Evolutionary conservation across 1,139 yeast genomes (phyloP).

Genomic region (Yamadazyma taylorii): DNA sequence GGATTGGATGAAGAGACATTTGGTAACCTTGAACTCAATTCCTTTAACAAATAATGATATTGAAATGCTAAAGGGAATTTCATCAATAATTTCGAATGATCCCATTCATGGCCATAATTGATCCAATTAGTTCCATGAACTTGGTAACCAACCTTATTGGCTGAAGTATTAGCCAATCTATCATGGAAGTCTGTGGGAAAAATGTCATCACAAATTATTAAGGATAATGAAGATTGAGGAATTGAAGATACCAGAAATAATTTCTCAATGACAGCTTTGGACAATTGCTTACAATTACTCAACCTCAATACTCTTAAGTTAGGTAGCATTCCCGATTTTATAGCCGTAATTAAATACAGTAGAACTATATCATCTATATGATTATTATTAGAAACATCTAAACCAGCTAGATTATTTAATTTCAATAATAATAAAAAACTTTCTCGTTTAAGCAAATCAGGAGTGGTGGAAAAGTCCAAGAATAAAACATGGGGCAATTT

Average conservation of each 20-base stretch:
- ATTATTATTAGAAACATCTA: slow-evolving; percentile 31
- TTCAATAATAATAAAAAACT: slow-evolving; percentile 31
- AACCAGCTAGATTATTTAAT: slow-evolving; percentile 29
- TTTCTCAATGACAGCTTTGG: slow-evolving; percentile 20
- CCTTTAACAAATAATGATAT: slow-evolving; percentile 19
- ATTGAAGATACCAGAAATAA: slow-evolving; percentile 17
- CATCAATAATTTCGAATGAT: slow-evolving; percentile 14
- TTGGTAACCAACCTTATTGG: background rate
- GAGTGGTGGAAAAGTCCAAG: slow-evolving; percentile 14
- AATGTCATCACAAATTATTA: slow-evolving; percentile 19
- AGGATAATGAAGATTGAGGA: slow-evolving; percentile 19
- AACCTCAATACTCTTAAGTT: slow-evolving; percentile 26
- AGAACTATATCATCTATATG: slow-evolving; percentile 34
- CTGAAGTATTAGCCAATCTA: slow-evolving; percentile 16
- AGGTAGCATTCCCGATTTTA: slow-evolving; percentile 25
- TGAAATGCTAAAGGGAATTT: slow-evolving; percentile 31
- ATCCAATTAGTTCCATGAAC: slow-evolving; percentile 26
- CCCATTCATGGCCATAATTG: slow-evolving; percentile 13
- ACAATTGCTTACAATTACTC: slow-evolving; percentile 25
- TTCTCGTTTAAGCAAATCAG: slow-evolving; percentile 18
- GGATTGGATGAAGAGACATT: background rate
- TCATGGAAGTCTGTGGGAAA: slow-evolving; percentile 10
- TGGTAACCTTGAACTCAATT: slow-evolving; percentile 7
- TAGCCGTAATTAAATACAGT: slow-evolving; percentile 24
- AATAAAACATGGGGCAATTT: slow-evolving; percentile 5